Evolutionary conservation across 768 basidiomycete species (phyloP).

Genomic region (Lentinula edodes): DNA sequence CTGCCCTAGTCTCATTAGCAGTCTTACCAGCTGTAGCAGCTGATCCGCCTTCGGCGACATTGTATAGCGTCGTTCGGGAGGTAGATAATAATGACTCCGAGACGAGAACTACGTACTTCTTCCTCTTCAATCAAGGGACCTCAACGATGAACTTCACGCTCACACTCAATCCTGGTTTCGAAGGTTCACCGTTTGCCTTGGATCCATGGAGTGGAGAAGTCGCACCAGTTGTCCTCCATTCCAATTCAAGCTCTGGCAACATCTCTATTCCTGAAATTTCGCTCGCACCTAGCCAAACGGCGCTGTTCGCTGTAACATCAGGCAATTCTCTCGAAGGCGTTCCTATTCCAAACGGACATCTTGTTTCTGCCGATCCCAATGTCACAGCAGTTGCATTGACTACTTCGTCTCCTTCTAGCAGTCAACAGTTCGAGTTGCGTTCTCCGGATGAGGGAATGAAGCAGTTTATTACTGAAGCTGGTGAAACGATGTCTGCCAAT

Average conservation of each 20-base stretch:
- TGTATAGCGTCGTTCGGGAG: conserved; percentile 9
- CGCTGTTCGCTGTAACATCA: conserved; percentile 10
- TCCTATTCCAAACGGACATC: conserved; percentile 1
- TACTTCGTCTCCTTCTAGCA: background rate
- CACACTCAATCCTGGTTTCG: conserved; percentile 7
- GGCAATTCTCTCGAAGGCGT: conserved; percentile 8
- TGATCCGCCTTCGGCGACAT: conserved; percentile 1
- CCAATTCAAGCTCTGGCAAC: conserved; percentile 5
- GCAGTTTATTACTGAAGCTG: conserved; percentile 5
- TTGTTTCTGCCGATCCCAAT: conserved; percentile 8
- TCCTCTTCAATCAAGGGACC: conserved; percentile 10
- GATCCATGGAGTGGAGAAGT: conserved; percentile 11
- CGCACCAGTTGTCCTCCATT: conserved; percentile 8
- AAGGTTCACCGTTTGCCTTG: conserved; percentile 11
- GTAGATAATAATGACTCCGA: background rate
- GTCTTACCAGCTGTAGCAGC: conserved; percentile 10
- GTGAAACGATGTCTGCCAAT: conserved; percentile 1
- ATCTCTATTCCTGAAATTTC: conserved; percentile 13
- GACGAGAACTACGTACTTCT: conserved; percentile 8
- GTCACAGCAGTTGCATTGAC: conserved; percentile 3
- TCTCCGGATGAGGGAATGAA: conserved; percentile 5
- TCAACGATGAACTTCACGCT: conserved; percentile 10
- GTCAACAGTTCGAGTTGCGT: conserved; percentile 5
- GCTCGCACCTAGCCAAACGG: conserved; percentile 7
- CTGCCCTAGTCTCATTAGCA: conserved; percentile 4